Base-by-base conservation (phyloP, 2,329 filamentous ascomycete genomes). In the Fusarium burgessii region DNA sequence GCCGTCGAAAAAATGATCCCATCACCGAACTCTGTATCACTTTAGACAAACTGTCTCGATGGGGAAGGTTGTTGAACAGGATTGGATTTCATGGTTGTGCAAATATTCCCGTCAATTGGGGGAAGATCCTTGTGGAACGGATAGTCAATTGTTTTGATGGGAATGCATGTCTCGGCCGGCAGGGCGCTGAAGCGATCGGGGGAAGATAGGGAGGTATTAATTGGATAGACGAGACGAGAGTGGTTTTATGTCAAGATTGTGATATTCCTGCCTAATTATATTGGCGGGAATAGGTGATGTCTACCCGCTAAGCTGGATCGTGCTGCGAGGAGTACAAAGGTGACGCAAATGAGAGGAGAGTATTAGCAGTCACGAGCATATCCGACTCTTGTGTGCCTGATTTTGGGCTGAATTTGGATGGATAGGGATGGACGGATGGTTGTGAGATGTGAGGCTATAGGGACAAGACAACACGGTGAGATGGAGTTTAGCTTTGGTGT, bases 151-250 rank as follows among this genome's bases (percentile, higher is more conserved):
- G 49, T 68, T 49, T 33, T 46, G 63, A 55, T 63, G 36, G 29
- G 49, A 32, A 68, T 56, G 65, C 49, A 71, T 76, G 74, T 76
- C 73, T 74, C 73, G 69, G 74, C 55, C 62, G 74, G 66, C 33
- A 66, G 55, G 58, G 35, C 35, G 29, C 73, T 58, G 73, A 73
- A 68, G 74, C 71, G 62, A 68, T 59, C 52, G 56, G 54, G 59
- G 40, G 52, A 51, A 40, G 41, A 45, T 29, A 29, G 29, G 14
- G 43, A 36, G 17, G n/a, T 41, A 47, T 69, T 60, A 55, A 76
- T 74, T 76, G 74, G 74, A 25, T 46, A 56, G 38, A 36, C 29
- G 56, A 76, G 60, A 72, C 74, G 74, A 76, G 61, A 52, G 27
- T 36, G 62, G 42, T 14, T 52, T 62, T 47, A 23, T 23, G 5